Evolutionary conservation across 257 asterid species (phyloP).

Genomic region (Verbena officinalis): DNA sequence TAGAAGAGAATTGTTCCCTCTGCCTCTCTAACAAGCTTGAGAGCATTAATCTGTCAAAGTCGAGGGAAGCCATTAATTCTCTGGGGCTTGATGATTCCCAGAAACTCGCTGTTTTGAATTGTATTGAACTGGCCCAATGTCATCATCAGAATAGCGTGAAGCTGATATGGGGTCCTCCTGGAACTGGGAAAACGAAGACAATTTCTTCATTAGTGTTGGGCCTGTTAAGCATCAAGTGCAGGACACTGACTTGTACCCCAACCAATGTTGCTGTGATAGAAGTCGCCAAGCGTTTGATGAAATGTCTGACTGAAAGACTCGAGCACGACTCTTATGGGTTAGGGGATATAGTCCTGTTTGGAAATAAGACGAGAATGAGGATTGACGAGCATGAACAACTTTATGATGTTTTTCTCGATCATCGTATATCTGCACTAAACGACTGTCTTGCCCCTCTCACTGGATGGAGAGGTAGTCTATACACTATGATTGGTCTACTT

Average conservation of each 20-base stretch:
- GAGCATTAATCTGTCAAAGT: constrained; percentile 9
- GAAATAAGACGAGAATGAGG: constrained; percentile 65
- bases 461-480: constrained; percentile 52
- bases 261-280: constrained; percentile 54
- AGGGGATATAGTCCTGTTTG: constrained; percentile 72
- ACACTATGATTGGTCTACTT: constrained; percentile 47
- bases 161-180: constrained; percentile 90
- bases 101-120: constrained; percentile 44
- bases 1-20: constrained; percentile 36
- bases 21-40: constrained; percentile 30
- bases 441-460: constrained; percentile 41
- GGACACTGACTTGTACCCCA: constrained; percentile 74
- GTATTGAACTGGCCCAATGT: constrained; percentile 48
- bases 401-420: constrained; percentile 58
- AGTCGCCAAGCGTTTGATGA: constrained; percentile 36
- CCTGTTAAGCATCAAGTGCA: constrained; percentile 42
- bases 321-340: constrained; percentile 53
- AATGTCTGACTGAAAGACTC: constrained; percentile 36
- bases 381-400: constrained; percentile 59
- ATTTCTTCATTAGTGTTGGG: constrained; percentile 40
- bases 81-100: constrained; percentile 58
- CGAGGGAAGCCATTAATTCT: constrained; percentile 21
- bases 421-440: constrained; percentile 44
- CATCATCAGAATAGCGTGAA: constrained; percentile 42
- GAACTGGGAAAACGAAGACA: constrained; percentile 80